Evolutionary conservation across 139 green algal species (phyloP), one percentile per base, ranked within the genome.

Genomic region (Penium margaritaceum): DNA sequence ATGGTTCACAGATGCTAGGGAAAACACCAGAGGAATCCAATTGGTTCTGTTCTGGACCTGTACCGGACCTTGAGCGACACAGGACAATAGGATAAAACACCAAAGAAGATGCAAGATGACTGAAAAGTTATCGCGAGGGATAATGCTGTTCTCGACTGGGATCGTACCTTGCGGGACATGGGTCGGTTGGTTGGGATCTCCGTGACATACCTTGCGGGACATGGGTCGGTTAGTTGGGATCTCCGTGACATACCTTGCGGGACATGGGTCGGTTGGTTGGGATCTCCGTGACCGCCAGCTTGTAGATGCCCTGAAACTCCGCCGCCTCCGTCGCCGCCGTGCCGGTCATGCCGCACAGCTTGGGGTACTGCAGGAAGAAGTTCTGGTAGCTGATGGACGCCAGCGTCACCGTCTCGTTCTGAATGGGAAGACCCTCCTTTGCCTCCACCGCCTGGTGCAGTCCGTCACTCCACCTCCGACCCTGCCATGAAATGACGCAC

Each of bases 291-390:
- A 99, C 93, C 3, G 84, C 73, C 53, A 99, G 85, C 63, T 92
- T 88, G 86, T 99, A 99, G 81, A 96, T 97, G 58, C 84, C 90
- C 58, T 88, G 76, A 80, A 99, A 97, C 85, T 99, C 94, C 15
- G 84, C 82, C 24, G 88, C 80, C 83, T 99, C 94, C 3, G 94
- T 99, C 35, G 85, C 84, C 0, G 94, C 94, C 19, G 94, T 99
- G 34, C 81, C 81, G 3, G 83, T 87, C 83, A 87, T 87, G 30
- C 83, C 83, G 19, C 38, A 75, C 36, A 84, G n/a, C 47, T 86
- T 94, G 30, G 84, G 81, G 81, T 90, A 94, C 58, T 68, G 72
- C 17, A 87, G 80, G 77, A 94, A 91, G 47, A 93, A 85, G 78
- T 91, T 91, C 85, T 98, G 94, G 84, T 98, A 99, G 1, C 87